Evolutionary conservation across 2,329 filamentous ascomycete species (phyloP).

Genomic region (Monosporascus sp.): DNA sequence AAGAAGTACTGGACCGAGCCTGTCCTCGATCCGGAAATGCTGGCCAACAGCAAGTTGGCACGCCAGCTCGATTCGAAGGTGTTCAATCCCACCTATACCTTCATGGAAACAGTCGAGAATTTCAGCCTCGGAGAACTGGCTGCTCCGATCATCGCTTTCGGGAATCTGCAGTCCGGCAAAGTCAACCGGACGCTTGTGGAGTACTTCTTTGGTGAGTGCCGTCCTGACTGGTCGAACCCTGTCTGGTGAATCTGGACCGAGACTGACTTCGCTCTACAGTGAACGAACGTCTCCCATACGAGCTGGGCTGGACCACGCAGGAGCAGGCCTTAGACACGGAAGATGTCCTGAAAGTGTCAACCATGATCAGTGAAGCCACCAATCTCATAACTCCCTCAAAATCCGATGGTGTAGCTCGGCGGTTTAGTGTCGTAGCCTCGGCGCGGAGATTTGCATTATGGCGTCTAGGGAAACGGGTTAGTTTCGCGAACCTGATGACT

Average conservation of each 20-base stretch:
- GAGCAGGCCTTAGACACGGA: background rate
- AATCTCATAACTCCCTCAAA: background rate
- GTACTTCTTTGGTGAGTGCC: conserved; percentile 28
- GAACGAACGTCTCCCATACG: background rate
- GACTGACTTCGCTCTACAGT: background rate
- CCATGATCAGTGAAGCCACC: background rate
- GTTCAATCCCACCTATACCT: conserved; percentile 42
- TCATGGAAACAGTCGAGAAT: conserved; percentile 29
- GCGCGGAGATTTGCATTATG: too few relatives aligned
- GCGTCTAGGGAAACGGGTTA: too few relatives aligned
- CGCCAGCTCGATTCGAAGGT: conserved; percentile 39
- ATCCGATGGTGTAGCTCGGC: too few relatives aligned
- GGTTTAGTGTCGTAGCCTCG: too few relatives aligned
- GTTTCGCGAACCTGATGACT: too few relatives aligned
- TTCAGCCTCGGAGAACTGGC: conserved; percentile 37
- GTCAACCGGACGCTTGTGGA: conserved; percentile 26
- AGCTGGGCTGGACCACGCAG: background rate
- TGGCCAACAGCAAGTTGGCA: conserved; percentile 41
- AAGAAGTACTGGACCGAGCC: conserved; percentile 39
- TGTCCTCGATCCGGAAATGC: conserved; percentile 33
- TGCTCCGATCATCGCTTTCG: conserved; percentile 35
- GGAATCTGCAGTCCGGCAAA: conserved; percentile 27
- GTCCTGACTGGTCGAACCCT: background rate
- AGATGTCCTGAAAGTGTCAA: background rate
- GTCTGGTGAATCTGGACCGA: background rate